Percentiles rank a stretch among this genome's conserved stretches.
Conservation (phyloP, 2,329 filamentous ascomycete species). For the Claviceps humidiphila region DNA sequence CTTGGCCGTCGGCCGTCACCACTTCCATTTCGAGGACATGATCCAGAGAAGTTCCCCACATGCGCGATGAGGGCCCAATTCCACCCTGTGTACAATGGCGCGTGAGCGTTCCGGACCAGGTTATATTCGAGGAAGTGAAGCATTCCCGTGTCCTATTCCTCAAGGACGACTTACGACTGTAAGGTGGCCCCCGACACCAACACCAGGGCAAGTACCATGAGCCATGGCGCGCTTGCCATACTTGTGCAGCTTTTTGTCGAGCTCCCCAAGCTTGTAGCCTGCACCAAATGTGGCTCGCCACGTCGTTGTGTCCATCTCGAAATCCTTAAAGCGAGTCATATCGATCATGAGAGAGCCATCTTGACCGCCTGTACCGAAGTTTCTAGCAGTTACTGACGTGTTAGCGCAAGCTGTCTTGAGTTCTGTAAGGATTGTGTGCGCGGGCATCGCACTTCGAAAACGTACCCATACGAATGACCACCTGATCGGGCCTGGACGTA, state of each 20-base stretch:
- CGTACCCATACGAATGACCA: conserved; percentile 50
- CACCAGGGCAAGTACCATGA: conserved; percentile 45
- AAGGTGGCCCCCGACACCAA: conserved; percentile 43
- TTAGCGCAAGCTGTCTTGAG: neutral
- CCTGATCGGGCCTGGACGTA: conserved; percentile 50
- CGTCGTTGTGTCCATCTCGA: conserved; percentile 37
- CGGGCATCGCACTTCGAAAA: neutral
- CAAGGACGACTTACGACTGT: conserved; percentile 31
- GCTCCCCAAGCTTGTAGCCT: conserved; percentile 37
- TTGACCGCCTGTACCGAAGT: conserved; percentile 33
- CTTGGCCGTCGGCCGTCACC: conserved; percentile 40
- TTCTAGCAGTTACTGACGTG: conserved; percentile 13
- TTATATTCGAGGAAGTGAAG: neutral
- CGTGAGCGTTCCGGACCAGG: neutral
- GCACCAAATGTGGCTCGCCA: conserved; percentile 43
- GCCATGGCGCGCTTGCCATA: conserved; percentile 43
- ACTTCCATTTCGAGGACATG: conserved; percentile 42
- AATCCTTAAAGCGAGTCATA: conserved; percentile 36
- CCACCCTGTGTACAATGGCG: conserved; percentile 29
- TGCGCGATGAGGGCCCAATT: conserved; percentile 42
- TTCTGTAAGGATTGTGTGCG: neutral
- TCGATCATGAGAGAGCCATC: conserved; percentile 42
- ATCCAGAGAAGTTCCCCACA: conserved; percentile 45
- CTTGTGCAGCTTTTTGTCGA: conserved; percentile 35
- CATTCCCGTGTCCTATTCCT: neutral